Evolutionary conservation across 176 grass and related monocot genomes (phyloP), one percentile per base, ranked within the genome.

Genomic region (Phoenix roebelenii): DNA sequence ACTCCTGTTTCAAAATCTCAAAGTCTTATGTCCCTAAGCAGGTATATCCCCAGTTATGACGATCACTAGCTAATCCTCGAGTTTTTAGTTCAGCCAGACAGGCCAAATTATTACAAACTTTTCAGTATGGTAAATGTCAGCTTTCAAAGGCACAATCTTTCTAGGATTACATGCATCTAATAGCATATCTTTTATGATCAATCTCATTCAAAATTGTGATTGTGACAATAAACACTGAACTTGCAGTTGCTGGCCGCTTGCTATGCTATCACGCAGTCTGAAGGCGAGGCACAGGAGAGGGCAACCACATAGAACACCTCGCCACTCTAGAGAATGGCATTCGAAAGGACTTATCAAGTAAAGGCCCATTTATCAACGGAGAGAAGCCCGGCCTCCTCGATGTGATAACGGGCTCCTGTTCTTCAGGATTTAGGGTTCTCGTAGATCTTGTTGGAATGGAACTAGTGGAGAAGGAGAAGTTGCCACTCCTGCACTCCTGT

Each of bases 341-440:
- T 1, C 14, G 10, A 39, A 32, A 19, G 75, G 70, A 79, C 50
- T 23, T 79, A 55, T 29, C 35, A 0, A 15, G 22, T 0, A 64
- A 50, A 1, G 61, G 67, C 0, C 81, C 76, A 44, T 79, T 79
- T 61, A 63, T 79, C 18, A 35, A 72, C 52, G 65, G 82, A 15
- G 18, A 18, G 54, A 28, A 7, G 52, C 76, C 82, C 14, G 60
- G 76, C 7, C 52, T 80, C 30, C 54, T 85, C 23, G 66, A 85
- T 55, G 63, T 76, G 25, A 49, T 71, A 23, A 52, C 80, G 18
- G 71, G 66, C 39, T 85, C 76, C 1, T 59, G 56, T 51, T 48
- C 55, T 25, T 23, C 25, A 1, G 70, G 70, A 24, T 59, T 22
- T 1, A 53, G 58, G 23, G 61, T 68, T 59, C 22, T 83, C 22